These are phyloP conservation scores for Argentina anserina DNA, from an alignment of 306 rosid species.

Conservation along the genomic window DNA sequence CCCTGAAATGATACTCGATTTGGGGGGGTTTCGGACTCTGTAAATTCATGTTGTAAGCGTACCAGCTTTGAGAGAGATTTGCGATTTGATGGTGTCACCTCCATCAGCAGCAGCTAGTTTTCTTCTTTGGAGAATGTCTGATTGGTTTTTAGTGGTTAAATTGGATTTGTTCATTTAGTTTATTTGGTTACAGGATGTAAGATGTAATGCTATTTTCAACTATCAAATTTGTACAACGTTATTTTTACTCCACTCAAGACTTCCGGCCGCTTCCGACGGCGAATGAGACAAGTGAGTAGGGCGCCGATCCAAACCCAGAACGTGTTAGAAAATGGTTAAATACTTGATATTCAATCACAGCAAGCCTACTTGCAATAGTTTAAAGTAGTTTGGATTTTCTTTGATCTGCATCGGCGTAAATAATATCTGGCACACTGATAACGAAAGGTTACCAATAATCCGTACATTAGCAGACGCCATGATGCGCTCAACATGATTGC, in stretches of 20 bases:
- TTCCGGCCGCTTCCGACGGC: neutral
- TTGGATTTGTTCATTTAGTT: neutral
- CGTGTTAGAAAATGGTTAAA: neutral
- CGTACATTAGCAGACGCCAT: neutral
- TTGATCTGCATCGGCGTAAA: neutral
- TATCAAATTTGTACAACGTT: conserved; percentile 4
- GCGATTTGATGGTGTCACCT: neutral
- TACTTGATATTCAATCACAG: neutral
- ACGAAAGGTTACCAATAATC: neutral
- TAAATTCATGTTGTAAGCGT: neutral
- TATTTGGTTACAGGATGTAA: neutral
- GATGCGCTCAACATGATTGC: too few relatives aligned
- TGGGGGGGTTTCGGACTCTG: neutral
- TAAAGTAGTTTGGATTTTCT: neutral
- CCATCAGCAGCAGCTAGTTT: neutral
- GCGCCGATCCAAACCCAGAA: neutral
- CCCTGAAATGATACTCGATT: neutral
- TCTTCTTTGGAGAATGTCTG: neutral
- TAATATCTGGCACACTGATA: neutral
- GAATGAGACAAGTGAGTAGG: neutral
- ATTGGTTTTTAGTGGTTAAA: neutral
- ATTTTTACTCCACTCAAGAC: neutral
- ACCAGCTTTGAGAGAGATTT: neutral
- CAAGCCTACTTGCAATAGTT: neutral
- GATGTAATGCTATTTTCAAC: neutral